These are phyloP conservation scores for Mrakia frigida DNA, from an alignment of 768 basidiomycete species.

Conservation along the genomic window DNA sequence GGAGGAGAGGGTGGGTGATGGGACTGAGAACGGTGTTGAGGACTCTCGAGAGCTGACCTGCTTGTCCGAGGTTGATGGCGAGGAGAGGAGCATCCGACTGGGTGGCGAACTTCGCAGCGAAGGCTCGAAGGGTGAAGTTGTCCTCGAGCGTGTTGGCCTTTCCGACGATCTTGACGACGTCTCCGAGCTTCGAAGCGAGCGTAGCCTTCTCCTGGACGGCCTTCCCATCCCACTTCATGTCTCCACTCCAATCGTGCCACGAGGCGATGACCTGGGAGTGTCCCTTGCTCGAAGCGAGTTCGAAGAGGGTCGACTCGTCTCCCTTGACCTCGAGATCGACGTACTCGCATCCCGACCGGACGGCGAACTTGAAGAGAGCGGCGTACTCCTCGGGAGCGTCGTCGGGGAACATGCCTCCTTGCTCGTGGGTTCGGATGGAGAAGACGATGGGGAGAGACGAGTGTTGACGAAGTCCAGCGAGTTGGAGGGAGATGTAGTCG, in stretches of 20 bases:
- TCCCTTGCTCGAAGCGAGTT: constrained; percentile 61
- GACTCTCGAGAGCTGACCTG: constrained; percentile 83
- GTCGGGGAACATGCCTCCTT: constrained; percentile 90
- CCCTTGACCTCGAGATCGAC: constrained; percentile 83
- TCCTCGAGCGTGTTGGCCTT: constrained; percentile 69
- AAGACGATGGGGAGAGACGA: constrained; percentile 83
- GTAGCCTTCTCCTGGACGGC: constrained; percentile 65
- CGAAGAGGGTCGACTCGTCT: constrained; percentile 58
- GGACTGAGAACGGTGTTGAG: constrained; percentile 82
- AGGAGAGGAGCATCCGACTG: constrained; percentile 70
- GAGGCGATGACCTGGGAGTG: constrained; percentile 78
- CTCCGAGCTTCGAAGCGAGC: constrained; percentile 62
- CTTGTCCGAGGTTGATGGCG: constrained; percentile 86
- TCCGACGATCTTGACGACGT: constrained; percentile 88
- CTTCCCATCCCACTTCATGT: constrained; percentile 70
- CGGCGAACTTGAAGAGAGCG: constrained; percentile 67
- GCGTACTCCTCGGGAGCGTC: constrained; percentile 63
- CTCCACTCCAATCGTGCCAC: constrained; percentile 90
- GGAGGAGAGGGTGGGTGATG: constrained; percentile 82
- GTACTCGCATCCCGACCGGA: constrained; percentile 83
- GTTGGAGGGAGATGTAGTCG: constrained; percentile 71
- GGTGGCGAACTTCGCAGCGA: constrained; percentile 52
- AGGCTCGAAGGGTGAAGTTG: constrained; percentile 71
- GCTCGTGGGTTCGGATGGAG: constrained; percentile 78
- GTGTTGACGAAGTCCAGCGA: constrained; percentile 67